Base-by-base conservation (phyloP, 441 rosid genomes). In the Rhodomyrtus psidioides region DNA sequence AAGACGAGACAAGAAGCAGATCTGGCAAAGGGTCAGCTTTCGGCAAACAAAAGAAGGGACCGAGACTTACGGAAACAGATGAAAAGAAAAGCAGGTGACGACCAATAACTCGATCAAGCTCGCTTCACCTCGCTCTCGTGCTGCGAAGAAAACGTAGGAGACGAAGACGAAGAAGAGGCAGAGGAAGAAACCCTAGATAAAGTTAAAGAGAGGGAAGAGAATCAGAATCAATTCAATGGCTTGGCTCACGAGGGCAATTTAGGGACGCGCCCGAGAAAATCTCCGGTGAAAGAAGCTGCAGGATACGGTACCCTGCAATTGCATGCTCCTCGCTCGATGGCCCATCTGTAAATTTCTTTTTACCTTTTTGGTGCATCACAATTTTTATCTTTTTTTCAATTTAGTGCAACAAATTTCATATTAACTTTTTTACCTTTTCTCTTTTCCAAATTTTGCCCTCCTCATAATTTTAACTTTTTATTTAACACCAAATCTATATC, bases 391-490 rank as follows among this genome's bases (percentile, higher is more conserved):
- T 5, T 17, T 17, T 30, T 59, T 34, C 0, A 19, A 9, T 34
- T 65, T 12, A 0, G 49, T 55, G 26, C 76, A 1, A 4, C 14
- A 23, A 21, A 34, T 34, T 70, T 70, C 49, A 0, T n/a, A 0
- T 34, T 21, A 5, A 21, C 49, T 10, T 70, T 34, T 9, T 1
- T 42, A 34, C n/a, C 6, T 34, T 34, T 65, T 34, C 79, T 34
- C 46, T 0, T 30, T 30, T 34, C 75, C 34, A 30, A 62, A 62
- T 28, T 30, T 30, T 62, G 24, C 19, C 24, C 24, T 30, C 0
- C 44, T 62, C 6, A 2, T 65, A 1, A 1, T 30, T 30, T 30
- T 2, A 4, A 4, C 44, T 62, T 30, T 62, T 9, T n/a, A 62
- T 30, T 30, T 19, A 21, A 62, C 24, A 17, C 9, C 1, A 0